These are phyloP conservation scores for Leccinum proliferum DNA, from an alignment of 1,284 basidiomycete genomes.

Conservation along the genomic window DNA sequence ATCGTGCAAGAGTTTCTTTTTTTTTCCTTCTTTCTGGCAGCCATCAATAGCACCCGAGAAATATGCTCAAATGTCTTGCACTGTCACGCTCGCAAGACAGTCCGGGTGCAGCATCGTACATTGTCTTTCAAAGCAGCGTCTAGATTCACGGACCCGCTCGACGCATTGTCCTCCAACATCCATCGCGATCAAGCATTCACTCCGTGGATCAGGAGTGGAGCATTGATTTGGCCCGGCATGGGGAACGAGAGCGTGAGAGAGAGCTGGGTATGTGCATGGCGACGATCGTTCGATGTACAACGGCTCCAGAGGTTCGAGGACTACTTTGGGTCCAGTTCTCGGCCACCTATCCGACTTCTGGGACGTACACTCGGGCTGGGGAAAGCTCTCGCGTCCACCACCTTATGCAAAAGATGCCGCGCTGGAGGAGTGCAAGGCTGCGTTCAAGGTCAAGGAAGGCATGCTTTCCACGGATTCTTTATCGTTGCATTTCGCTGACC, in stretches of 20 bases:
- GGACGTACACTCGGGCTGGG: constrained; percentile 10
- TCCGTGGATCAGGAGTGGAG: constrained; percentile 26
- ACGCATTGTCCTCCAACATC: constrained; percentile 9
- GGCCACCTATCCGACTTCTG: constrained; percentile 12
- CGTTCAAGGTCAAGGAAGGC: constrained; percentile 76
- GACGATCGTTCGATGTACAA: constrained; percentile 23
- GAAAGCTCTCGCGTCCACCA: constrained; percentile 21
- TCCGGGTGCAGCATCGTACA: constrained; percentile 30
- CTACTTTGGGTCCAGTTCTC: constrained; percentile 8
- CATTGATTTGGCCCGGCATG: constrained; percentile 19
- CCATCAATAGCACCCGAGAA: constrained; percentile 39
- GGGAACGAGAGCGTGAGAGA: constrained; percentile 16
- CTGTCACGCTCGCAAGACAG: constrained; percentile 28
- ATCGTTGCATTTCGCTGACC: constrained; percentile 2
- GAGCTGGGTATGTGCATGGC: constrained; percentile 10
- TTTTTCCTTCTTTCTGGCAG: constrained; percentile 31
- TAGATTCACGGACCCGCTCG: constrained; percentile 26
- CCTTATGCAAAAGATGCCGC: constrained; percentile 42
- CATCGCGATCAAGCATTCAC: constrained; percentile 24
- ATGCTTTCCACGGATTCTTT: constrained; percentile 11
- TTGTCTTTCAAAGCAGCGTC: constrained; percentile 30
- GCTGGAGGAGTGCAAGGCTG: constrained; percentile 55
- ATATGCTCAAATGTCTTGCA: constrained; percentile 33
- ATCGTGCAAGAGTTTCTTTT: constrained; percentile 26
- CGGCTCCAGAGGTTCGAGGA: constrained; percentile 15